Conservation (phyloP, 23 red algal genomes). For the Agarophyton chilense region DNA sequence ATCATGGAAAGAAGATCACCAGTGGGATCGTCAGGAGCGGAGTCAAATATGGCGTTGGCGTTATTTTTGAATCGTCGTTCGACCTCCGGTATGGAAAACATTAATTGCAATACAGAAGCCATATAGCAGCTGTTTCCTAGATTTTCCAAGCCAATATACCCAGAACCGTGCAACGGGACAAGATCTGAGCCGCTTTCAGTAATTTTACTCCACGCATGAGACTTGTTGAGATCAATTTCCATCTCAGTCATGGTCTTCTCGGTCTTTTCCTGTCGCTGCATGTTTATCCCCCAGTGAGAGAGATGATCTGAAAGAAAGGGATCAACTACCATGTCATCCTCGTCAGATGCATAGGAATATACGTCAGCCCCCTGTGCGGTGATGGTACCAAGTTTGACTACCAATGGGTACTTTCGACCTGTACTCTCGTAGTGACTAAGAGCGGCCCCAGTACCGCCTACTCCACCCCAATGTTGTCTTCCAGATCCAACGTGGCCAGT, state of each 20-base stretch:
- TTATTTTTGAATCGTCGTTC: slow-evolving; percentile 34
- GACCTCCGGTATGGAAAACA: slow-evolving; percentile 71
- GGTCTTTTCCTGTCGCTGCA: slow-evolving; percentile 79
- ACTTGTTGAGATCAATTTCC: slow-evolving; percentile 85
- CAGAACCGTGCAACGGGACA: slow-evolving; percentile 67
- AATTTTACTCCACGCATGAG: slow-evolving; percentile 56
- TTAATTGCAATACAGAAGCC: slow-evolving; percentile 84
- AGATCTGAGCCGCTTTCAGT: slow-evolving; percentile 71
- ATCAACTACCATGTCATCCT: slow-evolving; percentile 94
- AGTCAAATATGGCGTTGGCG: not conserved
- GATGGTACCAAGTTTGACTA: slow-evolving; percentile 98
- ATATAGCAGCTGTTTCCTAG: slow-evolving; percentile 98
- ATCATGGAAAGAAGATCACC: slow-evolving; percentile 67
- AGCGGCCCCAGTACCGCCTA: slow-evolving; percentile 72
- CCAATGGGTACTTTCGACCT: slow-evolving; percentile 81
- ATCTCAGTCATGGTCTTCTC: slow-evolving; percentile 90
- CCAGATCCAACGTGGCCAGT: slow-evolving; percentile 85
- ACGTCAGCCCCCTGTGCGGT: slow-evolving; percentile 92
- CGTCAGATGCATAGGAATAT: slow-evolving; percentile 89
- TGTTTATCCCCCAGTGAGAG: slow-evolving; percentile 87
- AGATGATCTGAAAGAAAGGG: slow-evolving; percentile 83
- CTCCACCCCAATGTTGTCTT: slow-evolving; percentile 77
- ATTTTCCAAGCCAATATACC: slow-evolving; percentile 82
- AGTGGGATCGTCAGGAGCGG: slow-evolving; percentile 43
- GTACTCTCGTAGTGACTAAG: slow-evolving; percentile 82